Evolutionary conservation across 768 basidiomycete species (phyloP).

Genomic region (Trametes punicea): DNA sequence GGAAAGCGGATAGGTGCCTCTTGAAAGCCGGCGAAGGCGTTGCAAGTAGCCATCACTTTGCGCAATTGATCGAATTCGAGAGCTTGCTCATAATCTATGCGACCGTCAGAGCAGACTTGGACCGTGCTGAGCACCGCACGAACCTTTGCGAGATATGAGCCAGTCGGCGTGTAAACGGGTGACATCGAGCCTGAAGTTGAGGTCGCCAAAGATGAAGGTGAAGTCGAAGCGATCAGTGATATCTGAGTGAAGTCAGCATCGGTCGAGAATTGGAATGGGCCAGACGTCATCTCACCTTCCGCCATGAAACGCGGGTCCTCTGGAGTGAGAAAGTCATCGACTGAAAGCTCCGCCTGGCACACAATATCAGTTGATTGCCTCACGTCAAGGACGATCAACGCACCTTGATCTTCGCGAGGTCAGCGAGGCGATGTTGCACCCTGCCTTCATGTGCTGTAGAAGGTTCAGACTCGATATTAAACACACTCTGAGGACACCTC

Average conservation of each 20-base stretch:
- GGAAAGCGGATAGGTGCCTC: constrained; percentile 84
- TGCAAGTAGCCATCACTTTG: constrained; percentile 65
- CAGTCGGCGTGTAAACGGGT: constrained; percentile 93
- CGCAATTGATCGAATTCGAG: constrained; percentile 88
- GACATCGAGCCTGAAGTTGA: constrained; percentile 88
- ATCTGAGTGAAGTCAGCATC: constrained; percentile 40
- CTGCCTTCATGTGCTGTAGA: constrained; percentile 70
- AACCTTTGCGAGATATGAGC: constrained; percentile 81
- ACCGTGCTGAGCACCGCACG: too few relatives aligned
- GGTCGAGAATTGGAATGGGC: constrained; percentile 9
- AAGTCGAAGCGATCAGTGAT: constrained; percentile 87
- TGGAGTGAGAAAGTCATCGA: constrained; percentile 70
- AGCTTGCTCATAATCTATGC: constrained; percentile 80
- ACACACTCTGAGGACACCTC: constrained; percentile 10
- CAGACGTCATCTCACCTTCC: too few relatives aligned
- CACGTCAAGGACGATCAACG: background rate
- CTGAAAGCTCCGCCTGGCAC: constrained; percentile 61
- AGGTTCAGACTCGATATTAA: background rate
- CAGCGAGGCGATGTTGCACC: constrained; percentile 75
- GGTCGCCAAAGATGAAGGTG: constrained; percentile 85
- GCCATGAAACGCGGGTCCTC: constrained; percentile 62
- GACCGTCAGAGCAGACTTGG: background rate
- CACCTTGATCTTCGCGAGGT: constrained; percentile 87
- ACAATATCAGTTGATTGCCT: background rate
- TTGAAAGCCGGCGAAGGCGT: constrained; percentile 71